Base-by-base conservation (phyloP, 805 yeast species). In the Cyberlindnera galapagoensis region DNA sequence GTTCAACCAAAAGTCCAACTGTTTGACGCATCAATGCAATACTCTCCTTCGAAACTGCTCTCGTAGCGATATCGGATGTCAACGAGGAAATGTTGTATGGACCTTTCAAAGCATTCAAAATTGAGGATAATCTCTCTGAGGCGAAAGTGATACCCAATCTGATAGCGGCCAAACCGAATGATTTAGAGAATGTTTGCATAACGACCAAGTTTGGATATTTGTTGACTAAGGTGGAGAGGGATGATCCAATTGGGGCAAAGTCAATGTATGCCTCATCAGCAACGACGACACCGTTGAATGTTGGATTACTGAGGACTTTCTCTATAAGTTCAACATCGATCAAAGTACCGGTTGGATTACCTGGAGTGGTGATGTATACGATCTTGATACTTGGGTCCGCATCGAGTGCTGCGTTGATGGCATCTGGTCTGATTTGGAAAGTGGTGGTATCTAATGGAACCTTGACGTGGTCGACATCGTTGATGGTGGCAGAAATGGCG, bases 181-280 rank as follows among this genome's bases (percentile, higher is more conserved):
- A 80, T 54, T 92, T 92, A 13, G 97, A 87, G 24, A 92, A 59
- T 0, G 98, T 92, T 59, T 92, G 98, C 56, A 88, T 63, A 9
- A 85, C 95, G 12, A 83, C 87, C 33, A 92, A 62, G 50, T 87
- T 84, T 18, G 88, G 88, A 57, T 79, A 76, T 48, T 79, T 69
- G 55, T 77, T 85, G 3, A 87, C 97, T 40, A 82, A 62, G 1
- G 94, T 81, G 8, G 87, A 69, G 44, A 78, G 54, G 0, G 96
- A 84, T 7, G 81, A 69, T 9, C 82, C 84, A 13, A 60, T 46
- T 15, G 76, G 67, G 4, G 85, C 54, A 55, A 92, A 92, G 54
- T 92, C 98, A 33, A 92, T 73, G 54, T 92, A 92, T 0, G 98
- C 98, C 59, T 92, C 98, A 58, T 92, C 98, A 2, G 85, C 77